Base-by-base conservation (phyloP, 805 yeast species). In the Monosporozyma aquatica region DNA sequence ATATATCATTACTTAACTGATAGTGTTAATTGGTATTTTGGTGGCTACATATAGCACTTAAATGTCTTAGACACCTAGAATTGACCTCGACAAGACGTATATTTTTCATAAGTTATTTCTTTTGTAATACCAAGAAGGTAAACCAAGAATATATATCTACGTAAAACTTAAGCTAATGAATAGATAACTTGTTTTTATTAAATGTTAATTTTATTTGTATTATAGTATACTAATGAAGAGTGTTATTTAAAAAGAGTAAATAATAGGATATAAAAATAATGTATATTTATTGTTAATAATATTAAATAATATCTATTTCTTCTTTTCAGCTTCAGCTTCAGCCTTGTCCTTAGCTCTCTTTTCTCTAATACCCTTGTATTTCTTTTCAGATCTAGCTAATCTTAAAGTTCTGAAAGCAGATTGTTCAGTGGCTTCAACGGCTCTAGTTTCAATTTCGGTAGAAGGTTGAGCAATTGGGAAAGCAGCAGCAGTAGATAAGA, bases 251-350 rank as follows among this genome's bases (percentile, higher is more conserved):
- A 36, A 36, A 26, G 29, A 24, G 38, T 23, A 23, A 36, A 36
- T 23, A 36, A 36, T 36, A 36, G 29, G 29, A 36, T 24, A 26
- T 17, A 36, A 15, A 18, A 37, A 20, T 22, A 22, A 20, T 33
- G 17, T 22, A 25, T 37, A 25, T 26, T 37, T 26, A 20, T 26
- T 28, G 10, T 13, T 27, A 38, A 29, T 27, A 29, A 17, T n/a
- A 32, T 22, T 14, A 24, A 22, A 38, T 20, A 33, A 20, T 21
- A 33, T 40, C 43, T 85, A 87, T 82, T 87, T 87, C 89, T 89
- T 89, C 90, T 89, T 89, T 67, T 87, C 96, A 75, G 95, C 95
- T 78, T 89, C 98, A 71, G 97, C 97, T 76, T 87, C 97, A 70
- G 96, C 97, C 78, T 78, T 79, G 60, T 89, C 97, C 68, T 70